Conservation (phyloP, 73 alveolate genomes). For the Paramecium caudatum region DNA sequence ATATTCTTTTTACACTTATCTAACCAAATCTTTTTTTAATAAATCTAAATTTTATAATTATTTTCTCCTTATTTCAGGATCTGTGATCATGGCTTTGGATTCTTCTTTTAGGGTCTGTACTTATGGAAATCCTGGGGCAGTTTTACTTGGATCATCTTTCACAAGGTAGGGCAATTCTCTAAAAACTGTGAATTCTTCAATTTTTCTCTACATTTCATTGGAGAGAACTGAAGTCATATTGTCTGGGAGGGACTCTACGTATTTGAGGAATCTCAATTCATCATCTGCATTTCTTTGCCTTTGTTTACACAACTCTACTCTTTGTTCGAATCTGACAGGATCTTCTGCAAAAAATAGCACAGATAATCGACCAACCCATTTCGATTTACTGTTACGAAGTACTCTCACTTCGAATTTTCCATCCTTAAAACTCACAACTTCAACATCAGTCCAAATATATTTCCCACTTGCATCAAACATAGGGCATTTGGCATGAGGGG, state of each 20-base stretch:
- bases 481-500: slow-evolving; percentile 76
- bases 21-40: slow-evolving; percentile 12
- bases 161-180: slow-evolving; percentile 48
- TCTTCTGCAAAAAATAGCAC: slow-evolving; percentile 68
- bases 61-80: slow-evolving; percentile 59
- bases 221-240: neutral
- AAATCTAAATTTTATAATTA: neutral
- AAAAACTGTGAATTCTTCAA: neutral
- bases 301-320: slow-evolving; percentile 75
- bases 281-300: slow-evolving; percentile 77
- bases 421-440: slow-evolving; percentile 53
- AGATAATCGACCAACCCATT: slow-evolving; percentile 70
- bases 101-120: neutral
- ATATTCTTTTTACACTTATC: slow-evolving; percentile 60
- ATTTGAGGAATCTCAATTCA: slow-evolving; percentile 58
- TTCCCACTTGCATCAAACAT: slow-evolving; percentile 5
- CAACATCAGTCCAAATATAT: slow-evolving; percentile 73
- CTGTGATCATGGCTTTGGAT: neutral
- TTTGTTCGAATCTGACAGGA: slow-evolving; percentile 62
- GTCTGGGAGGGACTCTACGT: neutral
- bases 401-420: slow-evolving; percentile 59
- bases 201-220: slow-evolving; percentile 11
- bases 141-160: slow-evolving; percentile 50
- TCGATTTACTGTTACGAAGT: neutral
- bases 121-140: slow-evolving; percentile 63